These are phyloP conservation scores for Keithomyces neogunnii DNA, from an alignment of 2,329 filamentous ascomycete genomes.

Conservation along the genomic window DNA sequence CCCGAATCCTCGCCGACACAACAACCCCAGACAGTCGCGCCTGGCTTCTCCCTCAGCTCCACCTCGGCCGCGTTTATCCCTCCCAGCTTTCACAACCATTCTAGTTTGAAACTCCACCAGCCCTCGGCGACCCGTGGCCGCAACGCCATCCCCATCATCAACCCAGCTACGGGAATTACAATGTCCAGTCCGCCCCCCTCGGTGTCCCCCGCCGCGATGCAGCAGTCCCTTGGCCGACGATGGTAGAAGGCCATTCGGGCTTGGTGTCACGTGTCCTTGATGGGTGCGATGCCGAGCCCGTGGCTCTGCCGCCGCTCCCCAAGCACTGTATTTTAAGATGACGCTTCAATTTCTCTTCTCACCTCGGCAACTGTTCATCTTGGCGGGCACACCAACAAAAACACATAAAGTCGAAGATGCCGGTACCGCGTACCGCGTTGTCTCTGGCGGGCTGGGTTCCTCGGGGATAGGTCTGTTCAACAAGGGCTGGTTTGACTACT, in stretches of 20 bases:
- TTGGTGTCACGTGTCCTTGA: slow-evolving; percentile 23
- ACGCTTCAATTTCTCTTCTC: slow-evolving; percentile 17
- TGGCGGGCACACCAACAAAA: slow-evolving; percentile 37
- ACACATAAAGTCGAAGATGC: slow-evolving; percentile 25
- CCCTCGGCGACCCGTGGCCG: slow-evolving; percentile 79
- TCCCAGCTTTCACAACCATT: slow-evolving; percentile 55
- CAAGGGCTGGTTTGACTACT: slow-evolving; percentile 19
- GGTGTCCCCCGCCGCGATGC: slow-evolving; percentile 54
- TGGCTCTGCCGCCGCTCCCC: slow-evolving; percentile 24
- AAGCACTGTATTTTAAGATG: slow-evolving; percentile 26
- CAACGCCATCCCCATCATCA: slow-evolving; percentile 96
- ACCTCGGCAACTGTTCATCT: slow-evolving; percentile 36
- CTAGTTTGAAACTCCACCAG: slow-evolving; percentile 77
- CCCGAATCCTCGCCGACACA: slow-evolving; percentile 87
- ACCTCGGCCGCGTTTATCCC: slow-evolving; percentile 59
- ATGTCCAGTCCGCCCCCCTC: slow-evolving; percentile 82
- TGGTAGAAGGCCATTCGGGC: slow-evolving; percentile 35
- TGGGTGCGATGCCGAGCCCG: slow-evolving; percentile 21
- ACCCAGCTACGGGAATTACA: slow-evolving; percentile 81
- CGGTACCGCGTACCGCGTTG: slow-evolving; percentile 20
- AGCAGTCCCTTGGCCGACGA: slow-evolving; percentile 42
- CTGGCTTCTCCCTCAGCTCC: slow-evolving; percentile 66
- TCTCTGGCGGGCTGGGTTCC: slow-evolving; percentile 27
- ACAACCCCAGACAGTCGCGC: slow-evolving; percentile 70
- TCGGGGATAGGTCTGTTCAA: slow-evolving; percentile 19